Evolutionary conservation across 2,329 filamentous ascomycete genomes (phyloP), one percentile per base, ranked within the genome.

Genomic region (Cladosporium austrohemisphaericum): DNA sequence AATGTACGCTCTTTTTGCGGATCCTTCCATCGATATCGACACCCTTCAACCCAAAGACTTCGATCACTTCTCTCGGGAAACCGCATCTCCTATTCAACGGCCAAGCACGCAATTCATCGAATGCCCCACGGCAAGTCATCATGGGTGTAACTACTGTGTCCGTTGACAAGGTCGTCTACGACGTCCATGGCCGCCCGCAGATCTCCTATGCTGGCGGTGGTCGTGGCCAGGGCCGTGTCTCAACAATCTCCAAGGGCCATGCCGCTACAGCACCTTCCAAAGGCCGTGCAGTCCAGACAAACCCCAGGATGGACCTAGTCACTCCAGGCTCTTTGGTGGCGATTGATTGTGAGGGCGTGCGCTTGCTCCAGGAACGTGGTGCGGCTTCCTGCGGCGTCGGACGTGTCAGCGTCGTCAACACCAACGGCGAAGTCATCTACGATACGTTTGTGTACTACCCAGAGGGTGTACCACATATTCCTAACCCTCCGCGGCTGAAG

Each of bases 371-470:
- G 4, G n/a, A 20, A 4, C 16, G 6, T 14, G 28, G 40, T 11
- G 29, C 14, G 3, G 5, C 5, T 10, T 29, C 10, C 14, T n/a
- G 22, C 16, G 33, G 31, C 31, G 25, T 43, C 16, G 38, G 50
- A n/a, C 38, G 51, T 10, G n/a, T 52, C 9, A 38, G 31, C 23
- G 23, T 50, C 9, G 41, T 46, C 9, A 50, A 50, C 18, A 3
- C 23, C 20, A 2, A 11, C 10, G 20, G 40, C 32, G 26, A 46
- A 25, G 14, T 32, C 3, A 29, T 46, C 26, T 52, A 45, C 26
- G 45, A 52, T 11, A 41, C 43, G 2, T 52, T 49, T 32, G 37
- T 44, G 3, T 18, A 45, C 18, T 49, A 37, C 18, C n/a, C 35
- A 1, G 3, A 20, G 2, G n/a, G 19, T 8, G 52, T 20, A n/a